phyloP scores from a whole-genome alignment of 305 asterid genomes.

The Ruellia speciosa region DNA sequence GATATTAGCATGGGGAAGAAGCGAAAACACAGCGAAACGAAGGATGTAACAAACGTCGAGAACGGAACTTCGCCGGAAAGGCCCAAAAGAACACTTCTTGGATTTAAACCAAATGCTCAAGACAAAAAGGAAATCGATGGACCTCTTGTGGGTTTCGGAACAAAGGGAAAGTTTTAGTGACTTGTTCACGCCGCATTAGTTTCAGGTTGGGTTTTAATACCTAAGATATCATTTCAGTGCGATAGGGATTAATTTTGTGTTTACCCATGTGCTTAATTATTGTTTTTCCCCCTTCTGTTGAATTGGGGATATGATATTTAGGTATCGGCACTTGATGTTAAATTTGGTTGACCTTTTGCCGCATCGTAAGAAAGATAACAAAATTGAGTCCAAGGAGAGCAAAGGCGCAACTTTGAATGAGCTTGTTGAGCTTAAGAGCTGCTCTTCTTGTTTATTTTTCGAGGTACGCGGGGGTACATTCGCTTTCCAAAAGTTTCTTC shows the following conservation, averaged over 20 bases:
- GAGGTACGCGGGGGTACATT: conserved; percentile 43
- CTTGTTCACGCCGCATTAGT: conserved; percentile 81
- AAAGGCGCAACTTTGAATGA: conserved; percentile 89
- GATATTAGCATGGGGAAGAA: conserved; percentile 58
- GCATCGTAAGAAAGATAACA: conserved; percentile 87
- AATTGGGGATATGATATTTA: conserved; percentile 21
- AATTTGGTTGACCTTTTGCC: conserved; percentile 77
- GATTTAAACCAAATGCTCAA: conserved; percentile 43
- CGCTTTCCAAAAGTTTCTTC: background rate
- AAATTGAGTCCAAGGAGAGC: conserved; percentile 80
- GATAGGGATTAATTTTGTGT: background rate
- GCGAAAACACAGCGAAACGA: conserved; percentile 58
- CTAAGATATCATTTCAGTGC: background rate
- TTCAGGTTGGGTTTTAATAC: conserved; percentile 42
- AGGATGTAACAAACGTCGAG: conserved; percentile 28
- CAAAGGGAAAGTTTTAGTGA: conserved; percentile 77
- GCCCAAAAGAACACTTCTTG: conserved; percentile 75
- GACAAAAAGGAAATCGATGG: conserved; percentile 22
- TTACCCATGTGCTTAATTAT: background rate
- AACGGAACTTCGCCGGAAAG: conserved; percentile 60
- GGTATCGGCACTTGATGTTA: conserved; percentile 96
- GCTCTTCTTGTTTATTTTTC: conserved; percentile 83
- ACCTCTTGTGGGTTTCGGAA: conserved; percentile 38
- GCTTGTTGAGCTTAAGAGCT: conserved; percentile 83
- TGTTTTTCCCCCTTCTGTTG: background rate